A percentile compares a stretch with the other conserved stretches of the same genome.
Conservation (phyloP, 768 basidiomycete species). For the Tylopilus rubrobrunneus region DNA sequence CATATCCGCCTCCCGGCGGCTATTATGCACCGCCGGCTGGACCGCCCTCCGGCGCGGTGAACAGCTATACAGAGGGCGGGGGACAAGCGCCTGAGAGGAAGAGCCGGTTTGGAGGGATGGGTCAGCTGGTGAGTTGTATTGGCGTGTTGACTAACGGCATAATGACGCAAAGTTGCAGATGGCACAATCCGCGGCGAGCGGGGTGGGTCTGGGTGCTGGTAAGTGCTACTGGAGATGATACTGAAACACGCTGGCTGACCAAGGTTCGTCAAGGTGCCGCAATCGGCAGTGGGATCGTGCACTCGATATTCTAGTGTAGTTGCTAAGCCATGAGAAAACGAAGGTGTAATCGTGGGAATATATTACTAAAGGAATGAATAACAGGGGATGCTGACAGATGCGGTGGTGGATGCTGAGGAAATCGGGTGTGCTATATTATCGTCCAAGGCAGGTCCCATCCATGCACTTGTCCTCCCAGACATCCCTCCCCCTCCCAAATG, state of each 20-base stretch:
- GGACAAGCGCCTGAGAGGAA: constrained; percentile 33
- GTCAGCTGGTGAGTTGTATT: constrained; percentile 31
- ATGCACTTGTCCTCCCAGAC: constrained; percentile 17
- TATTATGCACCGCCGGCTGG: constrained; percentile 16
- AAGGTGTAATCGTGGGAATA: constrained; percentile 18
- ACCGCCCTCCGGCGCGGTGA: constrained; percentile 10
- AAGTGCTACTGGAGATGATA: not conserved
- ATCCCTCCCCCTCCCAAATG: constrained; percentile 12
- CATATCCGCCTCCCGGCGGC: constrained; percentile 11
- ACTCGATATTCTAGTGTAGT: constrained; percentile 42
- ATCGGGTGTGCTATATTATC: constrained; percentile 25
- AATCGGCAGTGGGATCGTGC: constrained; percentile 41
- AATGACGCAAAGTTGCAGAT: constrained; percentile 19
- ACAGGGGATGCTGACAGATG: constrained; percentile 33
- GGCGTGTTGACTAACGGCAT: not conserved
- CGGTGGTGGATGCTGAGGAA: constrained; percentile 24
- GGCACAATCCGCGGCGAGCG: constrained; percentile 35
- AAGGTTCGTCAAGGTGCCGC: constrained; percentile 43
- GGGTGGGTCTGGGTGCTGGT: constrained; percentile 48
- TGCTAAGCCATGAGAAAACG: constrained; percentile 18
- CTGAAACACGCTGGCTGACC: no score
- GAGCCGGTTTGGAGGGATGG: constrained; percentile 37
- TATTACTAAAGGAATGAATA: constrained; percentile 14
- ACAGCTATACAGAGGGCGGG: constrained; percentile 24
- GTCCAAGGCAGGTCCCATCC: constrained; percentile 22